Base-by-base conservation (phyloP, 2,329 filamentous ascomycete species). In the Aureobasidium sp. region DNA sequence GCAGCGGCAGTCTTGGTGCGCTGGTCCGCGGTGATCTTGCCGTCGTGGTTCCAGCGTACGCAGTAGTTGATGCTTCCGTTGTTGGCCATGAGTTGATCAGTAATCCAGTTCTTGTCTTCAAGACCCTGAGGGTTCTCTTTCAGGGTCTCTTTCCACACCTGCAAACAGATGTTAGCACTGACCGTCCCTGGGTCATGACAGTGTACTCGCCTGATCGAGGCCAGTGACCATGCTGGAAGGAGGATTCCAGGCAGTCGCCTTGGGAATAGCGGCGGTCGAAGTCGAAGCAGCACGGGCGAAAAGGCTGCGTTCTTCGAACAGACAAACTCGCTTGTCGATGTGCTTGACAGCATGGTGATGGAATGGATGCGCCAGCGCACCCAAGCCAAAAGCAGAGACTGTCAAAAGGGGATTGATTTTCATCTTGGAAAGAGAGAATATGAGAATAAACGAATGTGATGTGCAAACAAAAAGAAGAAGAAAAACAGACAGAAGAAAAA, bases 11-110 rank as follows among this genome's bases (percentile, higher is more conserved):
- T 60, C 47, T 70, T 59, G 12, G 61, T 61, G 12, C 72, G 70
- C 55, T 74, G 66, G 1, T 63, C 70, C 6, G 67, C 68, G 0
- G 67, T 68, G 6, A 73, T 66, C 1, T 63, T 60, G 4, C 63
- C 58, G 21, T 58, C 64, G 0, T 69, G 71, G 53, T 75, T 71
- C 73, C 73, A 75, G 37, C 73, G 68, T 4, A 75, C 71, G 49
- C 71, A 75, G 59, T 70, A 67, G 57, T 70, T 68, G 58, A 71
- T 61, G 57, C 61, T 65, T 59, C 71, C 63, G 48, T 65, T 61
- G 53, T 38, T 58, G 21, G 56, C 63, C 11, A 66, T 59, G 54
- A 65, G 56, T 48, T 63, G 61, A 56, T 67, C 64, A 51, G 61
- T 67, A 32, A 62, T 61, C 44, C 62, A 66, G 59, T 66, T 66